phyloP scores from a whole-genome alignment of 2,329 filamentous ascomycete species.

The Diaporthe australafricana region DNA sequence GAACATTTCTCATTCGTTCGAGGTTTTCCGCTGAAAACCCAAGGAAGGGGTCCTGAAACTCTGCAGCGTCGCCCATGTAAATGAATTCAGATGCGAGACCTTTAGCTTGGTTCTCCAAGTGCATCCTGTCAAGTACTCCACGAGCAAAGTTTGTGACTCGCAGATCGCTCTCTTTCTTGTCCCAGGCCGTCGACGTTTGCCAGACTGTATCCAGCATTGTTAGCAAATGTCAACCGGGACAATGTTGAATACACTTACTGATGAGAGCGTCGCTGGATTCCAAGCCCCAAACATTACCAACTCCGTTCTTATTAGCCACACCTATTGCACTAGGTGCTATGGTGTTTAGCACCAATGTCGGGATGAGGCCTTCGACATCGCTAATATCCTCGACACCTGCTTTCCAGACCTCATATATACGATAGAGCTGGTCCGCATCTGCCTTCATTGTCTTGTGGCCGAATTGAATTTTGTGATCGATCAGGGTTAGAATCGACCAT shows the following conservation, averaged over 20 bases:
- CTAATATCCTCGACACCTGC: constrained; percentile 46
- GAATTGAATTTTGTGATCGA: constrained; percentile 48
- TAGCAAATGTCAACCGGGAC: neutral
- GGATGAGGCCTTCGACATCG: constrained; percentile 51
- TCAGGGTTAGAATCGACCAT: too few species aligned
- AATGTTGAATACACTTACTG: constrained; percentile 40
- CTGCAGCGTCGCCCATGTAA: constrained; percentile 52
- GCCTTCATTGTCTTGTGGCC: constrained; percentile 51
- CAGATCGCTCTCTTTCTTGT: constrained; percentile 48
- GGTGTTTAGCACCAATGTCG: constrained; percentile 51
- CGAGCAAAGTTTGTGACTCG: constrained; percentile 49
- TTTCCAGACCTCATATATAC: constrained; percentile 51
- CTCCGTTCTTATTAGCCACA: constrained; percentile 48
- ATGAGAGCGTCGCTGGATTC: constrained; percentile 45
- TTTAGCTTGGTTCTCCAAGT: constrained; percentile 46
- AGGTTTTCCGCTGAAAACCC: constrained; percentile 49
- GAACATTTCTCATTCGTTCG: constrained; percentile 45
- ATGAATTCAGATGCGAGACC: constrained; percentile 49
- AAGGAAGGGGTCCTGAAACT: constrained; percentile 50
- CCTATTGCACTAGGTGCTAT: constrained; percentile 43
- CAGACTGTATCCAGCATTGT: constrained; percentile 44
- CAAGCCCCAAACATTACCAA: constrained; percentile 54
- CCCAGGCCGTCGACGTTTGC: constrained; percentile 53
- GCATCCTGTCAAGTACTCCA: constrained; percentile 44
- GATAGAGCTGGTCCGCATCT: constrained; percentile 45